A percentile compares a stretch with the other conserved stretches of the same genome.
Evolutionary conservation across 148 eudicot genomes (phyloP).

Genomic region (Cornus controversa): DNA sequence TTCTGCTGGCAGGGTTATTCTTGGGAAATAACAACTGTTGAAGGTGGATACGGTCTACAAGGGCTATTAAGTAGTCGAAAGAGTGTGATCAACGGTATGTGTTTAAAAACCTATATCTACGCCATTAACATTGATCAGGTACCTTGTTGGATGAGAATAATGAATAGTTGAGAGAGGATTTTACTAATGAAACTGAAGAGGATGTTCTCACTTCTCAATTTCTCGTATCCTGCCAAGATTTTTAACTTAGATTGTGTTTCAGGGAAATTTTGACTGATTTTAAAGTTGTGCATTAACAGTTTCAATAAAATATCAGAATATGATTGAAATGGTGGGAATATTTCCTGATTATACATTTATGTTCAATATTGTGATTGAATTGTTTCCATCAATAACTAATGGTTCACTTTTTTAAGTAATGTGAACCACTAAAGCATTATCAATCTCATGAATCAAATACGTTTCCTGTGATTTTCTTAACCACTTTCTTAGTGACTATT

Average conservation of each 20-base stretch:
- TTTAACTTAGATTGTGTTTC: neutral
- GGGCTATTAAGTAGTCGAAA: conserved; percentile 76
- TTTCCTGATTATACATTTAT: neutral
- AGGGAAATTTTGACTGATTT: neutral
- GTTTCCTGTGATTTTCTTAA: too few species aligned
- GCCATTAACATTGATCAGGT: neutral
- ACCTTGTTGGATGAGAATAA: neutral
- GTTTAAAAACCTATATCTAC: neutral
- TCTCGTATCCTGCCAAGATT: neutral
- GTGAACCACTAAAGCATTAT: too few species aligned
- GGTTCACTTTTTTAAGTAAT: too few species aligned
- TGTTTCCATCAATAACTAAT: too few species aligned
- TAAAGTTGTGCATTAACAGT: neutral
- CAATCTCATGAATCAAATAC: too few species aligned
- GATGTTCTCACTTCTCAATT: neutral
- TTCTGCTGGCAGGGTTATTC: conserved; percentile 75
- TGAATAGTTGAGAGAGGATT: neutral
- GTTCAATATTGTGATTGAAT: too few species aligned
- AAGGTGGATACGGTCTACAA: conserved; percentile 92
- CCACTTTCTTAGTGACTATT: too few species aligned
- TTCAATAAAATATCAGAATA: neutral
- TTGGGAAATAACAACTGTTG: conserved; percentile 93
- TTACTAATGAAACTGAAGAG: neutral
- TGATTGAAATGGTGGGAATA: neutral
- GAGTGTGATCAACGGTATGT: conserved; percentile 69